phyloP scores from a whole-genome alignment of 2,329 filamentous ascomycete species.

The Graphilbum fragrans region DNA sequence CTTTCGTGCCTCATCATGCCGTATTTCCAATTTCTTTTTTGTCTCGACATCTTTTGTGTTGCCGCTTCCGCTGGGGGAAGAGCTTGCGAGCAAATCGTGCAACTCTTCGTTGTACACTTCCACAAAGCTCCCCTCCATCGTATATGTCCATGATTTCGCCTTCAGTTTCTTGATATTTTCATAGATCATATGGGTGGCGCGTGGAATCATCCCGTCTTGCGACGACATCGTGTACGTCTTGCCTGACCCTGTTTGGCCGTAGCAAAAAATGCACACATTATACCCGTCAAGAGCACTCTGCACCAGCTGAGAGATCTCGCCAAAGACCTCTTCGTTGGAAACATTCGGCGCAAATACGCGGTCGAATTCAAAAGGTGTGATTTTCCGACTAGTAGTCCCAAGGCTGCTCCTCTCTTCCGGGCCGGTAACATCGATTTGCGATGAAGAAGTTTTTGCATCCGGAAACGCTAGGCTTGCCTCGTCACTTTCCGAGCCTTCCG shows the following conservation, averaged over 20 bases:
- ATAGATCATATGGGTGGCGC: conserved; percentile 88
- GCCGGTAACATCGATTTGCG: conserved; percentile 74
- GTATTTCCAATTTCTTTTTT: conserved; percentile 78
- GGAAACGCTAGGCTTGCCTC: conserved; percentile 69
- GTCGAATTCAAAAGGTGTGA: conserved; percentile 81
- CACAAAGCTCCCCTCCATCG: conserved; percentile 87
- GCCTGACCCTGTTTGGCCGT: conserved; percentile 91
- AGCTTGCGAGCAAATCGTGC: conserved; percentile 63
- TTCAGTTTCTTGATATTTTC: conserved; percentile 70
- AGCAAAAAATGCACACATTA: conserved; percentile 98
- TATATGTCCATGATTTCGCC: conserved; percentile 89
- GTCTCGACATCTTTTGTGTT: conserved; percentile 49
- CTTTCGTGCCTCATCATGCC: conserved; percentile 71
- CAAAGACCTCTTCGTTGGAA: conserved; percentile 79
- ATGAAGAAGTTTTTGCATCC: conserved; percentile 69
- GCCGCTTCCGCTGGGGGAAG: conserved; percentile 7
- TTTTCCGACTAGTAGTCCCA: conserved; percentile 63
- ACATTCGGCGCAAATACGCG: conserved; percentile 73
- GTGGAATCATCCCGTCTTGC: conserved; percentile 85
- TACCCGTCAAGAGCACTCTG: conserved; percentile 95
- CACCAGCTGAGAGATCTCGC: conserved; percentile 91
- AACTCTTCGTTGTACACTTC: conserved; percentile 98
- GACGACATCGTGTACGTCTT: conserved; percentile 97
- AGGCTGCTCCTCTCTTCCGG: conserved; percentile 76
- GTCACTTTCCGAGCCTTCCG: conserved; percentile 46